Evolutionary conservation across 345 rosid species (phyloP).

Genomic region (Durio zibethinus): DNA sequence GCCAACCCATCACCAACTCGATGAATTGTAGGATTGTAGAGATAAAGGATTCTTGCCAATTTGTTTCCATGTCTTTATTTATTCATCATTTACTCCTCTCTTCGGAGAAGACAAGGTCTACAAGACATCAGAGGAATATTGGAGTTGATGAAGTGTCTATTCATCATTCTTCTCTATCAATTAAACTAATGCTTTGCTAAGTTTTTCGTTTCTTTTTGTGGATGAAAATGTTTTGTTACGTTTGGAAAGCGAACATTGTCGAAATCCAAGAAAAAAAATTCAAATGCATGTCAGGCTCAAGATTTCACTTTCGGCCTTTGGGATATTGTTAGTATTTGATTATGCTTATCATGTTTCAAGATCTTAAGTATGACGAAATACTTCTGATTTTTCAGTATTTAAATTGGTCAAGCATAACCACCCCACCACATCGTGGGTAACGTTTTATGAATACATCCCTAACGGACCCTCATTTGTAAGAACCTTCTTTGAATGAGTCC

Average conservation of each 20-base stretch:
- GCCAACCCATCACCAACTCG: not conserved
- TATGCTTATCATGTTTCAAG: not conserved
- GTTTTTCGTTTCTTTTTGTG: too few relatives aligned
- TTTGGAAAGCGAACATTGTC: too few relatives aligned
- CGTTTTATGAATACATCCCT: too few relatives aligned
- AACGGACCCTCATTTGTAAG: not conserved
- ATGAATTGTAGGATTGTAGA: not conserved
- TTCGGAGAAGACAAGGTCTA: not conserved
- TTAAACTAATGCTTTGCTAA: not conserved
- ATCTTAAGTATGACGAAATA: not conserved
- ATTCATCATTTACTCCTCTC: not conserved
- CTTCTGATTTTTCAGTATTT: not conserved
- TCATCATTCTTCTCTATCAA: not conserved
- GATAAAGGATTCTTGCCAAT: not conserved
- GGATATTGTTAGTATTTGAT: not conserved
- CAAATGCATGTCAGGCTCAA: not conserved
- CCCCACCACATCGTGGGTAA: too few relatives aligned
- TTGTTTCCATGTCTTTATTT: not conserved
- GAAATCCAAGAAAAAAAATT: not conserved
- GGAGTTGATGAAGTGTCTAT: constrained; percentile 6
- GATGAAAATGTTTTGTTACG: too few relatives aligned
- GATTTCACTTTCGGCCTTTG: not conserved
- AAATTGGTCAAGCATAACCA: not conserved
- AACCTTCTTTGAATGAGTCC: not conserved
- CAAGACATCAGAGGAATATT: not conserved